Conservation (phyloP, 164 flowering plant species). For the Platanus orientalis region DNA sequence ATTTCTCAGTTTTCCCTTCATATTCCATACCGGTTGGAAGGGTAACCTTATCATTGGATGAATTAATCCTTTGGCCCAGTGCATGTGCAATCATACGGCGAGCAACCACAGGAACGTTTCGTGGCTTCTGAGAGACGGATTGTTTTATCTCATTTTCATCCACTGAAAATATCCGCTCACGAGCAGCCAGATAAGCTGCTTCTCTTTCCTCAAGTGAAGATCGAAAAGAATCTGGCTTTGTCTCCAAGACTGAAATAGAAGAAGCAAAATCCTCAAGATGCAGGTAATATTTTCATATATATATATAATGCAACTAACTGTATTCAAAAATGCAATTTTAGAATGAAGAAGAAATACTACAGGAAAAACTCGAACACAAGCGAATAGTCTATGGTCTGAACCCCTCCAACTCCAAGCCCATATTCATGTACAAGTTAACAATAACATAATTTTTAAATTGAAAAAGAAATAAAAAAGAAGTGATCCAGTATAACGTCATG, state of each 20-base stretch:
- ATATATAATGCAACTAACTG: too few species aligned
- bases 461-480: too few species aligned
- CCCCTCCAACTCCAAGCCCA: neutral
- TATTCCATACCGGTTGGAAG: conserved; percentile 6
- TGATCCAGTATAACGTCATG: too few species aligned
- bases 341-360: neutral
- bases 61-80: conserved; percentile 56
- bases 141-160: conserved; percentile 35
- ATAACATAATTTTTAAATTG: too few species aligned
- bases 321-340: too few species aligned
- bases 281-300: too few species aligned
- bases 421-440: neutral
- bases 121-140: conserved; percentile 50
- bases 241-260: conserved; percentile 32
- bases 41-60: conserved; percentile 11
- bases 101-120: conserved; percentile 74
- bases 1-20: conserved; percentile 4
- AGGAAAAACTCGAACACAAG: neutral
- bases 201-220: conserved; percentile 66
- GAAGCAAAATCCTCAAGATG: neutral
- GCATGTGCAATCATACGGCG: conserved; percentile 96
- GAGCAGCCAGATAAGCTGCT: conserved; percentile 84
- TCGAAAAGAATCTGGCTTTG: conserved; percentile 15
- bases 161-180: conserved; percentile 68
- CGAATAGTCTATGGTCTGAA: neutral